A percentile compares a stretch with the other conserved stretches of the same genome.
phyloP scores from a whole-genome alignment of 768 basidiomycete species.

The Agrocybe chaxingu region DNA sequence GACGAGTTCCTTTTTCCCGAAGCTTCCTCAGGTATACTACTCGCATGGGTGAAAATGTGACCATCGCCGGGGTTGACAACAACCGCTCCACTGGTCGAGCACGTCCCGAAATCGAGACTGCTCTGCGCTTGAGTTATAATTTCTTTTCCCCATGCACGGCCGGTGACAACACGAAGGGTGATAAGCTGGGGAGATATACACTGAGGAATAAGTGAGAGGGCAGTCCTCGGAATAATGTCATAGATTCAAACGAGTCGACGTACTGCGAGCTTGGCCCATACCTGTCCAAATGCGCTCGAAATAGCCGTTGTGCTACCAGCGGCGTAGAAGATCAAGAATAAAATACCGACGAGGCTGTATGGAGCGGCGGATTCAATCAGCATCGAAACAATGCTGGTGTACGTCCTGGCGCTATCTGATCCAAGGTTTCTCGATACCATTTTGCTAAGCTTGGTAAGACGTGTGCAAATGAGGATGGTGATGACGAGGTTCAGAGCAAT shows the following conservation, averaged over 20 bases:
- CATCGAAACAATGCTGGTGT: conserved; percentile 34
- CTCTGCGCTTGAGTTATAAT: conserved; percentile 20
- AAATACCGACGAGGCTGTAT: conserved; percentile 34
- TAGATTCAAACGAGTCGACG: conserved; percentile 11
- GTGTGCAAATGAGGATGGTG: conserved; percentile 34
- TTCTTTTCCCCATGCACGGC: conserved; percentile 21
- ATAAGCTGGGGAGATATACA: conserved; percentile 23
- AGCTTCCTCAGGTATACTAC: too few species aligned
- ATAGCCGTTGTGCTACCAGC: conserved; percentile 27
- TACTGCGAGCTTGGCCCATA: conserved; percentile 41
- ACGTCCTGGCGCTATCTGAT: conserved; percentile 27
- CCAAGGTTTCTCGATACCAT: conserved; percentile 25
- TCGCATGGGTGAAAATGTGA: too few species aligned
- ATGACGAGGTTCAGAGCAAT: conserved; percentile 40
- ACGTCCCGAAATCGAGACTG: conserved; percentile 12
- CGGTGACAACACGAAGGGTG: conserved; percentile 20
- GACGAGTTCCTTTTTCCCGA: too few species aligned
- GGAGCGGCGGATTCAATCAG: conserved; percentile 39
- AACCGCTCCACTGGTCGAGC: too few species aligned
- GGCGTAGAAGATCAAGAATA: conserved; percentile 36
- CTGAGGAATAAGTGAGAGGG: background rate
- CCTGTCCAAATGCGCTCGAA: conserved; percentile 28
- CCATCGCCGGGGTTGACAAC: too few species aligned
- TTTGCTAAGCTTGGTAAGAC: conserved; percentile 30
- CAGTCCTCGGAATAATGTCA: background rate